Conservation (phyloP, 163 green algal genomes). For the Chloromonas sp. region DNA sequence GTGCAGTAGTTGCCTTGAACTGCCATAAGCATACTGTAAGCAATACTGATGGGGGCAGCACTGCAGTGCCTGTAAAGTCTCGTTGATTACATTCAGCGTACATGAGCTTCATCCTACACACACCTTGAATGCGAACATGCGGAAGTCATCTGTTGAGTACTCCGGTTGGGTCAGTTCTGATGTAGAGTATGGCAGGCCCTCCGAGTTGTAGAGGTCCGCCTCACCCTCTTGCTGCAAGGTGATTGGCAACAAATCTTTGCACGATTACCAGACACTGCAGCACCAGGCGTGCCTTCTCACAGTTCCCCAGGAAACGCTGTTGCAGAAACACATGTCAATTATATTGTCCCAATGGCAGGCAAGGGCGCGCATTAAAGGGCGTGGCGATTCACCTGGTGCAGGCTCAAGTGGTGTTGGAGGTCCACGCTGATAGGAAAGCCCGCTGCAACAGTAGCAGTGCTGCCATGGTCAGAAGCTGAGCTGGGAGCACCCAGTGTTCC, state of each 20-base stretch:
- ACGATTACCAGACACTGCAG: background rate
- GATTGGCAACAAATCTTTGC: background rate
- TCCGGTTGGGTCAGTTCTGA: slow-evolving; percentile 68
- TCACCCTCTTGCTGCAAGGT: slow-evolving; percentile 1
- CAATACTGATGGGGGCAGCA: no score
- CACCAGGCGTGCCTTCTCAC: no score
- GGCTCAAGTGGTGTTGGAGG: background rate
- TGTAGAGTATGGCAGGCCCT: slow-evolving; percentile 30
- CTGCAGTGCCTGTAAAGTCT: no score
- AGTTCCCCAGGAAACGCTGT: no score
- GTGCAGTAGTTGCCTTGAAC: no score
- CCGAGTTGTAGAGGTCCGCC: slow-evolving; percentile 9
- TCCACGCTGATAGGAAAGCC: background rate
- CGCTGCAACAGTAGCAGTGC: background rate
- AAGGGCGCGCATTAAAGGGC: no score
- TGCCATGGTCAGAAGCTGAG: no score
- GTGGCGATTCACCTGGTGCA: background rate
- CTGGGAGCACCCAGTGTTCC: no score
- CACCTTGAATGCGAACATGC: slow-evolving; percentile 84
- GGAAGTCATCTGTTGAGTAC: slow-evolving; percentile 77
- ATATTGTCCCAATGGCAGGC: no score
- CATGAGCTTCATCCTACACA: background rate
- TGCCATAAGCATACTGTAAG: no score
- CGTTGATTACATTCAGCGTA: no score
- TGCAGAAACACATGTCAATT: no score